Evolutionary conservation across 129 eudicot genomes (phyloP), one percentile per base, ranked within the genome.

Genomic region (Artemisia annua): DNA sequence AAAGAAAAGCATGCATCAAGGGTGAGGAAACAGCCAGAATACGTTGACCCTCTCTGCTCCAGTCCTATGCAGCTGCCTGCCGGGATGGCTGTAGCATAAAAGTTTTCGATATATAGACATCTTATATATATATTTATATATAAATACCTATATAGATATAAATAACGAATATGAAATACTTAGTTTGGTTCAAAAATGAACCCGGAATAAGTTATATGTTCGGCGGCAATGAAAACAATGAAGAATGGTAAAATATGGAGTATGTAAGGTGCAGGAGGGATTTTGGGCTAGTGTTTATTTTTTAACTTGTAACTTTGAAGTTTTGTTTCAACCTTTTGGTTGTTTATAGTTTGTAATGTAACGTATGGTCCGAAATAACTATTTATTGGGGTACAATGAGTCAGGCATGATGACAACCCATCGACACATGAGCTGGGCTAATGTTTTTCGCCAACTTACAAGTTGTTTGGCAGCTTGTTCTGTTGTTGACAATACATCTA

Each of bases 41-140:
- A 76, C 39, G 88, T 58, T 7, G 82, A 78, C 44, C 67, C 95
- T 69, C 80, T 88, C 26, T 88, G 88, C 83, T 85, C 95, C 8
- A 76, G 83, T 66, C 78, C 86, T 20, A 70, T 88, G 86, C 95
- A 85, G 77, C 67, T 83, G 70, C 77, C 71, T 55, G 84, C 88
- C 7, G 85, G 85, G 73, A 82, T 89, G 76, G 89, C 84, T 66
- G 87, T 83, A 18, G 93, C 89, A 15, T 87, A 67, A 81, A 44
- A 49, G 46, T 53, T 72, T 76, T 54, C 63, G 5, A 24, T 20
- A 62, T 62, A 79, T 17, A 57, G 3, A 65, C 17, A 48, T 46
- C 11, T 52, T 66, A 66, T 35, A 78, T 54, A 64, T 69, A 72
- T 76, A 56, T n/a, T n/a, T n/a, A n/a, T 35, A 56, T 44, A 63